These are phyloP conservation scores for Tolypocladium inflatum DNA, from an alignment of 2,329 filamentous ascomycete genomes.

Conservation along the genomic window DNA sequence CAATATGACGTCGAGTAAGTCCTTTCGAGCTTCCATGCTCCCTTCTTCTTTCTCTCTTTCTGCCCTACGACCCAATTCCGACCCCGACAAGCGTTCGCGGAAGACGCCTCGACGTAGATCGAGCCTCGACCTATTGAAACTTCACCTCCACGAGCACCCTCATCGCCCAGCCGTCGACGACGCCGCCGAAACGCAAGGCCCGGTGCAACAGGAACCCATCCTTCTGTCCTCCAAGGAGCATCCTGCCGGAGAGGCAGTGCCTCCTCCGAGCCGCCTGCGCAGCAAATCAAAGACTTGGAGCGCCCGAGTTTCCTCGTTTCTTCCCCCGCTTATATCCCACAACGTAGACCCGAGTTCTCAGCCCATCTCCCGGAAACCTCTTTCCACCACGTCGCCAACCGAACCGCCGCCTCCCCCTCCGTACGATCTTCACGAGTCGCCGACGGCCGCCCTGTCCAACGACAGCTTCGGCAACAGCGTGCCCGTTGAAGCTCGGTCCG, in stretches of 20 bases:
- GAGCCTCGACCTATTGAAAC: background rate
- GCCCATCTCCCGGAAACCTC: constrained; percentile 14
- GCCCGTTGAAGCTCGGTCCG: background rate
- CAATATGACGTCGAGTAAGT: constrained; percentile 38
- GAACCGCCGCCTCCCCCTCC: constrained; percentile 13
- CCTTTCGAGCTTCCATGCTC: constrained; percentile 26
- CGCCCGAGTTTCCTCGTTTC: constrained; percentile 23
- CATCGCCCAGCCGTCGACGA: background rate
- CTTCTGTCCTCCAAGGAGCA: background rate
- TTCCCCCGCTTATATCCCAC: constrained; percentile 27
- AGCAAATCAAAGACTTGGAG: constrained; percentile 26
- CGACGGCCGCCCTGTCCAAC: background rate
- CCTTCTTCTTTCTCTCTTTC: constrained; percentile 26
- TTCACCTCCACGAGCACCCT: background rate
- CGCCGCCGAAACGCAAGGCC: background rate
- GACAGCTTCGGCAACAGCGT: background rate
- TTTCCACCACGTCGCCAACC: constrained; percentile 6
- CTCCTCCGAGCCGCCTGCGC: constrained; percentile 10
- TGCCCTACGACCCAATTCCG: constrained; percentile 18
- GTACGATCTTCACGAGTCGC: background rate
- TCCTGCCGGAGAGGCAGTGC: constrained; percentile 8
- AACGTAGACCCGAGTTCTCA: constrained; percentile 16
- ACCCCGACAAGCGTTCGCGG: constrained; percentile 10
- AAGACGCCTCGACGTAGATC: constrained; percentile 3
- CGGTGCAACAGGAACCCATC: background rate